Evolutionary conservation across 2,329 filamentous ascomycete species (phyloP), one percentile per base, ranked within the genome.

Genomic region (Fusarium buxicola): DNA sequence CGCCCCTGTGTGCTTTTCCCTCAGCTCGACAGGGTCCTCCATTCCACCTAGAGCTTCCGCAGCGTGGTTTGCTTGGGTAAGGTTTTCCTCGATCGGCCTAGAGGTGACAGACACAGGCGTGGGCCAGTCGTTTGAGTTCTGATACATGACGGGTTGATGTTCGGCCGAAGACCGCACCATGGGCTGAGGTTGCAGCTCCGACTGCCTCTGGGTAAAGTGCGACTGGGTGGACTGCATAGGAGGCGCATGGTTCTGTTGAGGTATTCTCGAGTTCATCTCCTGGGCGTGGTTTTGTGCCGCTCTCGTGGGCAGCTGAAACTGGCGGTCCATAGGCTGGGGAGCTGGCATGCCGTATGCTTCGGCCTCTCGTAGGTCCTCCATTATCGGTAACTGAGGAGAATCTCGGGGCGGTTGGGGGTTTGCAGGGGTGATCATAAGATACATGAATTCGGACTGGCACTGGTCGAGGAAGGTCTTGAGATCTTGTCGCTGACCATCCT

Each of bases 391-490:
- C 3, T 82, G 84, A 5, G 84, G 84, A 2, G 85, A 86, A 21
- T 89, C 87, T 72, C 87, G 82, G n/a, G 86, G 87, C 2, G 87
- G 87, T 36, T 84, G 77, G 4, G 87, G 87, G 72, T 89, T 89
- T 35, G 87, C 86, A 2, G 87, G 87, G 1, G 86, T 86, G 46
- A 88, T 82, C 86, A 89, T 88, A 12, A 89, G 80, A 68, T 89
- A 89, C 61, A 86, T 87, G 58, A 89, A 88, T 70, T 89, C 86
- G 65, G 83, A 82, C 73, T 88, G 82, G 74, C 86, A 87, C 70
- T 87, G 85, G 63, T 89, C 87, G 60, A 89, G 79, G 71, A 89
- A 89, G 10, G 77, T 77, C 73, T 86, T 86, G 44, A 89, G 78
- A 53, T 86, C 83, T 51, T 80, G 78, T 44, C 83, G 79, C 46